Evolutionary conservation across 169 alveolate genomes (phyloP).

Genomic region (Pseudocohnilembus persalinus): DNA sequence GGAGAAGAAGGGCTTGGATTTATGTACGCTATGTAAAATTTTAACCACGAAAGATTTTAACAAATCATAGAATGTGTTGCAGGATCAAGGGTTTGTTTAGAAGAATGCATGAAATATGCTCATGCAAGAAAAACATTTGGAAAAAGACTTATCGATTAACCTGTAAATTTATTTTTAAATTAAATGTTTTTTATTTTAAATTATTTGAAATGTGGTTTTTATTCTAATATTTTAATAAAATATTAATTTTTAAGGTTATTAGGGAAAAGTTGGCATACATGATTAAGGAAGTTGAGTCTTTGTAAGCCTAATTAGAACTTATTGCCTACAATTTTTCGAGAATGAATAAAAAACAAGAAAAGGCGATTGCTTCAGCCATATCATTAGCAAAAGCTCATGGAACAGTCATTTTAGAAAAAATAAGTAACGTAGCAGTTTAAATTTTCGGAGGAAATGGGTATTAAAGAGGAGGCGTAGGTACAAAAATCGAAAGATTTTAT

Average conservation of each 20-base stretch:
- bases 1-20: constrained; percentile 36
- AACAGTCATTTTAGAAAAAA: background rate
- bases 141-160: constrained; percentile 46
- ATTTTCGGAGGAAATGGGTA: constrained; percentile 46
- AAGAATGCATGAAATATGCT: constrained; percentile 34
- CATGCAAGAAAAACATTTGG: constrained; percentile 42
- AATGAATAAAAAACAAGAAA: background rate
- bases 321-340: background rate
- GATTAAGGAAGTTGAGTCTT: constrained; percentile 44
- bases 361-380: background rate
- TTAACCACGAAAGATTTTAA: constrained; percentile 53
- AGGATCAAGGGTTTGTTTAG: constrained; percentile 49
- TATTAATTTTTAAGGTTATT: background rate
- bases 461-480: constrained; percentile 44
- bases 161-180: constrained; percentile 15
- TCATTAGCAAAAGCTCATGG: background rate
- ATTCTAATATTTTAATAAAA: too few species aligned
- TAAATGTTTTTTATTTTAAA: too few species aligned
- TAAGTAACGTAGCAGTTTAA: background rate
- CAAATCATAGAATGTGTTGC: constrained; percentile 42
- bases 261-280: constrained; percentile 49
- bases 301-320: constrained; percentile 1
- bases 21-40: constrained; percentile 44
- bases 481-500: constrained; percentile 45
- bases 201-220: background rate